These are phyloP conservation scores for Blastobotrys malaysiensis DNA, from an alignment of 1,139 yeast species.

Conservation along the genomic window DNA sequence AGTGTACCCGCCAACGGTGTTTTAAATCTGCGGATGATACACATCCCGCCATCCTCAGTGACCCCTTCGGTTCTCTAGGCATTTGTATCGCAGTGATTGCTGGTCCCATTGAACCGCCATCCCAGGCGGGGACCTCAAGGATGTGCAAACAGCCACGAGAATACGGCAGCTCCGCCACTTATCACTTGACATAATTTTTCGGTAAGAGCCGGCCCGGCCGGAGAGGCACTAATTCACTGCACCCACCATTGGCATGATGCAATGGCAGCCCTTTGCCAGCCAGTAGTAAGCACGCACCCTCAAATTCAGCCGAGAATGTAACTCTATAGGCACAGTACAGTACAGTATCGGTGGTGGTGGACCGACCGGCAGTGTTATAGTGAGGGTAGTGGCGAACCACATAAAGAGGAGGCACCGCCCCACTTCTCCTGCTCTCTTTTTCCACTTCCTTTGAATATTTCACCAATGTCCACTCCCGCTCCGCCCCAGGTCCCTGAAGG, in stretches of 20 bases:
- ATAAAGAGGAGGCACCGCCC: not conserved
- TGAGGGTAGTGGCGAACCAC: not conserved
- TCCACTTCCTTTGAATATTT: not conserved
- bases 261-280: not conserved
- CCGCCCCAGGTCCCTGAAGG: conserved; percentile 31
- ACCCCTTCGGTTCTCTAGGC: too few relatives aligned
- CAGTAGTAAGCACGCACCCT: not conserved
- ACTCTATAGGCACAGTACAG: not conserved
- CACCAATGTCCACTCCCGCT: conserved; percentile 22
- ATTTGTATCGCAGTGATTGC: too few relatives aligned
- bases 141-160: too few relatives aligned
- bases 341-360: not conserved
- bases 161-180: not conserved
- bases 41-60: not conserved
- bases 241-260: not conserved
- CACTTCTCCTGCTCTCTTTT: not conserved
- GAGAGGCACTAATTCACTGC: not conserved
- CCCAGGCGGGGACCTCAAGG: too few relatives aligned
- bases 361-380: not conserved
- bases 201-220: not conserved
- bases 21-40: not conserved
- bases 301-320: not conserved
- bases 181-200: not conserved
- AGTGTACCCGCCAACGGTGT: not conserved
- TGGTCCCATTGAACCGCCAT: too few relatives aligned